Evolutionary conservation across 768 basidiomycete genomes (phyloP).

Genomic region (Multifurca ochricompacta): DNA sequence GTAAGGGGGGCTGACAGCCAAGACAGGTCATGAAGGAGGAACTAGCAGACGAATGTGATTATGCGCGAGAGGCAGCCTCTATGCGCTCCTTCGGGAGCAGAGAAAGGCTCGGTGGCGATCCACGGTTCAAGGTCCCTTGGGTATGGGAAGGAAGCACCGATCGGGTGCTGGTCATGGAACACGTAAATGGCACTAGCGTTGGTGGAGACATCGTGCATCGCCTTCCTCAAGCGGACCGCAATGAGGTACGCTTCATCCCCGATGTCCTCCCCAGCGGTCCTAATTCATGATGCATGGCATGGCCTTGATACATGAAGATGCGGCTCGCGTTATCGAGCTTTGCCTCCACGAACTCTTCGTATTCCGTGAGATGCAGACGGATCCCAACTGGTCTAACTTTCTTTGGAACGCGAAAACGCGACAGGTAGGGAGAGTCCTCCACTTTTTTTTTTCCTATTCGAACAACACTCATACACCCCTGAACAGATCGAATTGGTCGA

Average conservation of each 20-base stretch:
- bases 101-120: conserved; percentile 45
- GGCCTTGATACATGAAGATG: conserved; percentile 67
- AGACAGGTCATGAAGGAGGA: conserved; percentile 81
- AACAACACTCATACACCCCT: neutral
- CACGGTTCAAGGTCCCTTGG: conserved; percentile 77
- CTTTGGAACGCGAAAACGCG: conserved; percentile 67
- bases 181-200: conserved; percentile 71
- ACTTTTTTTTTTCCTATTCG: neutral
- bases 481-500: conserved; percentile 79
- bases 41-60: conserved; percentile 89
- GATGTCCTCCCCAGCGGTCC: neutral
- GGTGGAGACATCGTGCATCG: conserved; percentile 50
- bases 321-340: conserved; percentile 69
- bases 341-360: conserved; percentile 87
- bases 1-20: neutral
- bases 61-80: conserved; percentile 72
- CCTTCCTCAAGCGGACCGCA: conserved; percentile 56
- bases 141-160: conserved; percentile 77
- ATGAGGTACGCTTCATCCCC: conserved; percentile 49
- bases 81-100: conserved; percentile 50
- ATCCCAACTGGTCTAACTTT: conserved; percentile 99
- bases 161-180: conserved; percentile 85
- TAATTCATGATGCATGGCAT: neutral
- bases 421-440: conserved; percentile 38
- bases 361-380: conserved; percentile 94